A percentile compares a stretch with the other conserved stretches of the same genome.
phyloP scores from a whole-genome alignment of 2,329 filamentous ascomycete species.

The Anthostomella pinea region DNA sequence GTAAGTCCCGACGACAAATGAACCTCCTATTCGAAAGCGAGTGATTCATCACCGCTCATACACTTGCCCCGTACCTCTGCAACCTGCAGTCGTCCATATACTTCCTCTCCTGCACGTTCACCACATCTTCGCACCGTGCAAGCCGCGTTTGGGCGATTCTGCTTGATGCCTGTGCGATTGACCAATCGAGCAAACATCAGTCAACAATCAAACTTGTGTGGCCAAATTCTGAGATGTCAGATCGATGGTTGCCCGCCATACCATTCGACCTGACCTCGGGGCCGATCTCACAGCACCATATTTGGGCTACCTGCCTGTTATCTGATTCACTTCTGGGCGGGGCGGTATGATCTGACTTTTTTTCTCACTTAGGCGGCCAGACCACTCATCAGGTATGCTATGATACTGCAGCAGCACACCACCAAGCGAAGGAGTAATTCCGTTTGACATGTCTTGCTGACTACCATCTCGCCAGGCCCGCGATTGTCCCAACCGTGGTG shows the following conservation, averaged over 20 bases:
- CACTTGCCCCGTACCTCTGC: too few relatives aligned
- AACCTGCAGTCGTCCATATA: too few relatives aligned
- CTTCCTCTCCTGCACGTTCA: not conserved
- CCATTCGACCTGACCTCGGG: too few relatives aligned
- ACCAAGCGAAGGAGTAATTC: constrained; percentile 7
- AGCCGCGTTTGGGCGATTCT: not conserved
- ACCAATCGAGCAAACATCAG: constrained; percentile 4
- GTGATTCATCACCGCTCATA: too few relatives aligned
- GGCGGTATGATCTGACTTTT: constrained; percentile 25
- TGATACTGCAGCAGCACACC: too few relatives aligned
- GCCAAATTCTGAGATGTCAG: too few relatives aligned
- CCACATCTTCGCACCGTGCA: not conserved
- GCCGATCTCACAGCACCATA: too few relatives aligned
- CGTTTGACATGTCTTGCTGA: constrained; percentile 24
- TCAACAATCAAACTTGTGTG: not conserved
- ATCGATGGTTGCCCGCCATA: too few relatives aligned
- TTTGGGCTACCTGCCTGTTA: too few relatives aligned
- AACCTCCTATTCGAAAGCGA: constrained; percentile 7
- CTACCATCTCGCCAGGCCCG: constrained; percentile 56
- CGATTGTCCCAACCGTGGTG: constrained; percentile 81
- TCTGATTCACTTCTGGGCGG: constrained; percentile 14
- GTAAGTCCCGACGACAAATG: constrained; percentile 34
- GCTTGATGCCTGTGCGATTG: constrained; percentile 3
- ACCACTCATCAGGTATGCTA: constrained; percentile 69
- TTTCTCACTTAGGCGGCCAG: constrained; percentile 60